Evolutionary conservation across 2,329 filamentous ascomycete species (phyloP).

Genomic region (Trichophyton rubrum): DNA sequence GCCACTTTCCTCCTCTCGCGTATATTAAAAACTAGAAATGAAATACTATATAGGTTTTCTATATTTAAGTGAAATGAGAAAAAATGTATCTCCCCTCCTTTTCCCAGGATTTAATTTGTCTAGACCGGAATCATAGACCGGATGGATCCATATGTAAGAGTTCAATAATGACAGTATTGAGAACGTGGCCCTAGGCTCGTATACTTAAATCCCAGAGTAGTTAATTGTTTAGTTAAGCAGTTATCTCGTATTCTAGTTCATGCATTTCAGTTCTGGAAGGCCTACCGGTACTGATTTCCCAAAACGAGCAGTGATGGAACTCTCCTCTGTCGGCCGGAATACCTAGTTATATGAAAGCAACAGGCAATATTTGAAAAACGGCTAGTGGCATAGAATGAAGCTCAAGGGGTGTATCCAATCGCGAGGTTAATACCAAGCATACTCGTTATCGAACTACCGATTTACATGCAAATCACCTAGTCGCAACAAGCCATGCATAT

Average conservation of each 20-base stretch:
- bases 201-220: too few relatives aligned
- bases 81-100: too few relatives aligned
- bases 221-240: too few relatives aligned
- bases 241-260: neutral
- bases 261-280: neutral
- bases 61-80: too few relatives aligned
- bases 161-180: too few relatives aligned
- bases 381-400: neutral
- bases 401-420: neutral
- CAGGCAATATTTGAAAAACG: neutral
- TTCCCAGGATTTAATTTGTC: too few relatives aligned
- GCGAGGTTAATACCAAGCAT: neutral
- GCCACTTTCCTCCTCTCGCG: too few relatives aligned
- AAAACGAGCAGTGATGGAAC: neutral
- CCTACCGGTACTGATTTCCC: neutral
- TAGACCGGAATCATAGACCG: too few relatives aligned
- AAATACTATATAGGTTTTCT: too few relatives aligned
- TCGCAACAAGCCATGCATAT: neutral
- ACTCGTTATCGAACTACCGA: neutral
- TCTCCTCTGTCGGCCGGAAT: neutral
- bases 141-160: too few relatives aligned
- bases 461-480: neutral
- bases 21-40: too few relatives aligned
- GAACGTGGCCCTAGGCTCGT: too few relatives aligned
- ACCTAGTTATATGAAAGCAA: neutral